Percentiles rank a stretch among this genome's conserved stretches.
These are phyloP conservation scores for Biscogniauxia mediterranea DNA, from an alignment of 2,329 filamentous ascomycete species.

Conservation along the genomic window DNA sequence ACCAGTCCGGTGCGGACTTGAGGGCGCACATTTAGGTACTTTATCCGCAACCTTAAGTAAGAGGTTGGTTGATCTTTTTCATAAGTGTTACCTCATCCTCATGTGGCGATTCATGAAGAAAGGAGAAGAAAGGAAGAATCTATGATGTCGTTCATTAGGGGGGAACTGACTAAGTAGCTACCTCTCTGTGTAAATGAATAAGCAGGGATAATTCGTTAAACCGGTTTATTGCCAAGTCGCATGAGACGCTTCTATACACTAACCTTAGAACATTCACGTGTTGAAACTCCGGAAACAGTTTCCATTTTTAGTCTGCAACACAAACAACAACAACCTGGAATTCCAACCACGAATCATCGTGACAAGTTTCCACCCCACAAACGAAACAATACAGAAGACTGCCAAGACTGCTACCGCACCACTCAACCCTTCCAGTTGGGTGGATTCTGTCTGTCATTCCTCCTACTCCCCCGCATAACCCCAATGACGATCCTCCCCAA, in stretches of 20 bases:
- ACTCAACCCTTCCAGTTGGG: too few species aligned
- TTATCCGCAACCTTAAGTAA: neutral
- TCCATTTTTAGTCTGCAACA: too few species aligned
- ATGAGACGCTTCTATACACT: too few species aligned
- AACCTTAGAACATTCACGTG: too few species aligned
- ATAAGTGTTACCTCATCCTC: too few species aligned
- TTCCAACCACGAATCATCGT: neutral
- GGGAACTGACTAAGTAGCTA: neutral
- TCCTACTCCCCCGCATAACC: neutral
- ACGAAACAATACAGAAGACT: neutral
- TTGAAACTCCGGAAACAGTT: too few species aligned
- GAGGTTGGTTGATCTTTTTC: neutral
- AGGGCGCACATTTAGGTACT: neutral
- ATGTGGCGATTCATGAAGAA: neutral
- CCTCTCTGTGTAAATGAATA: neutral
- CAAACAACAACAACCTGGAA: too few species aligned
- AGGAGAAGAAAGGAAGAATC: neutral
- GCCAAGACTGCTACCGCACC: too few species aligned
- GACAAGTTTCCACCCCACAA: neutral
- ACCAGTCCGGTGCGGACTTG: neutral
- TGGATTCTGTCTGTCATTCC: neutral
- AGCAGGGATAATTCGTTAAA: too few species aligned
- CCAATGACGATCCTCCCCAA: neutral
- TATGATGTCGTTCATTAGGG: slow-evolving; percentile 6
- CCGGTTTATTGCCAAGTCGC: neutral